Base-by-base conservation (phyloP, 257 asterid genomes). In the Verbena officinalis region DNA sequence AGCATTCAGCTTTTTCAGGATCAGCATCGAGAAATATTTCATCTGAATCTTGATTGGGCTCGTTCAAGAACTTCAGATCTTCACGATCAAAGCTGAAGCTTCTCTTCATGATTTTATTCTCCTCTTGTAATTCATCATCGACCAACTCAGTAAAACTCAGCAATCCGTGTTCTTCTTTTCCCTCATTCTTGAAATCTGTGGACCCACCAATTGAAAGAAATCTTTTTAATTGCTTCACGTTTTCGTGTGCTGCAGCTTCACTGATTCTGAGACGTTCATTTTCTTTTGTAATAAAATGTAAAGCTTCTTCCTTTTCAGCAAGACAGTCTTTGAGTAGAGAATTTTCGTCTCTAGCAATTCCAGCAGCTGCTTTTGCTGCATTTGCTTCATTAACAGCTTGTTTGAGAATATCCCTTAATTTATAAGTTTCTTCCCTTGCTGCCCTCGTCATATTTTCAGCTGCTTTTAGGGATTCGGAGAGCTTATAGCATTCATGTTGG, bases 341-440 rank as follows among this genome's bases (percentile, higher is more conserved):
- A 63, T 88, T 88, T 38, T 91, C 98, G 1, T 83, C 91, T 12
- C 85, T 51, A 1, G 96, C 96, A 1, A 91, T 77, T 0, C 89
- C 91, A 0, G 98, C 84, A 0, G 90, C 94, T 0, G 91, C 87
- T 65, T 86, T 91, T 1, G 96, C 94, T 0, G 91, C 96, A 19
- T 84, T 88, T 0, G 96, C 83, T 59, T 86, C 98, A 65, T 59
- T 88, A 5, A 94, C 34, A 0, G 97, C 91, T 56, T 94, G 96
- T 63, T 88, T 94, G 1, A 94, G 81, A 31, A 94, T 83, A 50
- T 88, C 93, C 60, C 95, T 74, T 1, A 85, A 69, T 65, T 83
- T 90, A 55, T 59, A 74, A 9, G 79, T 73, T 24, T 90, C 97
- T 27, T 85, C 95, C 42, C 73, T 76, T 0, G 95, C 81, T 0